phyloP scores from a whole-genome alignment of 805 yeast species.

The Starmerella etchellsii region DNA sequence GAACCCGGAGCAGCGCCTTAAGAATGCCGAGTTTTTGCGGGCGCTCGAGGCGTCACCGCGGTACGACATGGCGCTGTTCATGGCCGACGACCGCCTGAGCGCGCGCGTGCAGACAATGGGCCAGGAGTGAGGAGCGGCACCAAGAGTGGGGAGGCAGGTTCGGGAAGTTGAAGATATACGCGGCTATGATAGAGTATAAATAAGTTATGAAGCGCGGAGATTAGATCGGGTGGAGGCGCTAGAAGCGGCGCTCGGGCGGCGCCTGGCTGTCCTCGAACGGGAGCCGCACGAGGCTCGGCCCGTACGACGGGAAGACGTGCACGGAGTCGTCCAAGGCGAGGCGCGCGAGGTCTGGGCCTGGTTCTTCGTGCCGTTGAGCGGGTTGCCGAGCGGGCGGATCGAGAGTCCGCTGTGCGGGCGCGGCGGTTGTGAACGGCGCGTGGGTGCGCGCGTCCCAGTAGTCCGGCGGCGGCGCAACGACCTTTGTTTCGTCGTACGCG shows the following conservation, averaged over 20 bases:
- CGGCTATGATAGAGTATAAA: not conserved
- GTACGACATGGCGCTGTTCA: slow-evolving; percentile 15
- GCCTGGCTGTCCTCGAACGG: slow-evolving; percentile 18
- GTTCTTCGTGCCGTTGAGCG: not conserved
- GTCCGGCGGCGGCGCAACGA: slow-evolving; percentile 16
- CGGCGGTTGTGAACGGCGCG: slow-evolving; percentile 16
- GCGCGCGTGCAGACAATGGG: too few relatives aligned
- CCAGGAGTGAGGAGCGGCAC: too few relatives aligned
- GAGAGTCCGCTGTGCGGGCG: slow-evolving; percentile 9
- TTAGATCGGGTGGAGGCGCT: too few relatives aligned
- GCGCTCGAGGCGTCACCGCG: slow-evolving; percentile 17
- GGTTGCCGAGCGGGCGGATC: not conserved
- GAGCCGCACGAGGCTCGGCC: slow-evolving; percentile 15
- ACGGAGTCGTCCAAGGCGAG: not conserved
- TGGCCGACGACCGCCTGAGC: slow-evolving; percentile 12
- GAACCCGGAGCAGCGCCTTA: slow-evolving; percentile 7
- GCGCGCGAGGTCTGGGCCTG: not conserved
- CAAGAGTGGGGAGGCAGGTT: too few relatives aligned
- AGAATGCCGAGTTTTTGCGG: slow-evolving; percentile 11
- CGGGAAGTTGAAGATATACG: not conserved
- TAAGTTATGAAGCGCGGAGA: too few relatives aligned
- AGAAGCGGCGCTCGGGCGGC: slow-evolving; percentile 16
- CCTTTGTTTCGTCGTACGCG: slow-evolving; percentile 1
- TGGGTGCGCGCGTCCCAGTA: slow-evolving; percentile 20
- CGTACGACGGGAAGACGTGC: slow-evolving; percentile 17